Evolutionary conservation across 345 rosid species (phyloP), one percentile per base, ranked within the genome.

Genomic region (Erucastrum elatum): DNA sequence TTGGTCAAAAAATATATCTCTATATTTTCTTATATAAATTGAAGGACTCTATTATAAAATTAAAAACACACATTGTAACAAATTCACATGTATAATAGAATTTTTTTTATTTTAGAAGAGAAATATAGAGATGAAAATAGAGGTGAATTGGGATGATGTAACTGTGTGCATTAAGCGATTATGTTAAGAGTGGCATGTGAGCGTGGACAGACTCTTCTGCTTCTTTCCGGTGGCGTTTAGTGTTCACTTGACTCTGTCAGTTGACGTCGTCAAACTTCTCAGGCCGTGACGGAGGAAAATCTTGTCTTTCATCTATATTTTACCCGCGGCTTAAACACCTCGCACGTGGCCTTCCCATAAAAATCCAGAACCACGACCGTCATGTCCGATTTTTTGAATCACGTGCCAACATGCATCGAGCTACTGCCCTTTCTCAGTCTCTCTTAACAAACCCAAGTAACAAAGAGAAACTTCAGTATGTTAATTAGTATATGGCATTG

Each of bases 201-300:
- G 41, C 30, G 66, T 79, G 35, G 27, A 33, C 27, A 62, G 66
- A 51, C 66, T 79, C 66, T 68, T 37, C 79, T 74, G 78, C 78
- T 51, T 74, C 69, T 51, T 79, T 74, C 66, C 71, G 66, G 78
- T 79, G 26, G 82, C 71, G 75, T 75, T 59, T 69, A 69, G 70
- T 75, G 79, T 68, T 72, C 82, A 79, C 73, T 62, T 79, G 78
- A 51, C 56, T 51, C 56, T 51, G 21, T 51, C 75, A 79, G 46
- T 74, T 68, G 68, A 73, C 70, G 74, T 61, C 82, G 16, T 49
- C 56, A 49, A 73, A 46, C 78, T 61, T 79, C 65, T 78, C 53
- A 39, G 76, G 66, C 61, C 10, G n/a, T 79, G 70, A 61, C 60
- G 35, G 44, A 5, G 29, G 17, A 66, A 53, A 77, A 4, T 27